Conservation (phyloP, 2,329 filamentous ascomycete genomes). For the Cladophialophora carrionii region DNA sequence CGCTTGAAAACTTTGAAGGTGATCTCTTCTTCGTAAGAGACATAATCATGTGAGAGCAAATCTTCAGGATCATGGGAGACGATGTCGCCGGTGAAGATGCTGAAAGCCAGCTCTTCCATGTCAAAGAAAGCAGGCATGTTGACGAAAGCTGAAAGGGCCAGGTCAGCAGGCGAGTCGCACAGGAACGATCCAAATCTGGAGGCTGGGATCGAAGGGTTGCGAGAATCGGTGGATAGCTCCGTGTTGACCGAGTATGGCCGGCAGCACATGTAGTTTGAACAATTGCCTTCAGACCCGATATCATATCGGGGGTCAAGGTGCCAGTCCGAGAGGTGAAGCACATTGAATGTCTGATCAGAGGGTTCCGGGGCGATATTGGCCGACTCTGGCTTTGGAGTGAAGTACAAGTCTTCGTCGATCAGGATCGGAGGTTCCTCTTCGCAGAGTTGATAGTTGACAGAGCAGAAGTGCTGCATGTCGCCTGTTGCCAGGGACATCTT, state of each 20-base stretch:
- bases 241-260: conserved; percentile 38
- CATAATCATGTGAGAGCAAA: conserved; percentile 38
- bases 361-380: conserved; percentile 34
- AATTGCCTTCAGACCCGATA: conserved; percentile 42
- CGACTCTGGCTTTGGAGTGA: conserved; percentile 36
- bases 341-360: conserved; percentile 38
- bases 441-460: conserved; percentile 30
- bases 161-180: conserved; percentile 39
- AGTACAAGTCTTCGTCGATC: conserved; percentile 38
- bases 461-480: conserved; percentile 36
- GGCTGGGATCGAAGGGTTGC: conserved; percentile 37
- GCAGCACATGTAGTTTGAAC: conserved; percentile 40
- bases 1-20: conserved; percentile 40
- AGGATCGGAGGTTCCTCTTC: conserved; percentile 29
- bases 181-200: conserved; percentile 39
- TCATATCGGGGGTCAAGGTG: conserved; percentile 42
- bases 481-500: conserved; percentile 37
- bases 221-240: conserved; percentile 28
- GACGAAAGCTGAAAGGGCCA: conserved; percentile 38
- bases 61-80: conserved; percentile 41
- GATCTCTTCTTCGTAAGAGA: conserved; percentile 40
- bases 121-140: conserved; percentile 38
- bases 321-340: conserved; percentile 42
- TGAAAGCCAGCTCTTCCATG: conserved; percentile 37
- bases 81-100: conserved; percentile 43